These are phyloP conservation scores for Suhomyces vadensis DNA, from an alignment of 805 yeast species.

Conservation along the genomic window DNA sequence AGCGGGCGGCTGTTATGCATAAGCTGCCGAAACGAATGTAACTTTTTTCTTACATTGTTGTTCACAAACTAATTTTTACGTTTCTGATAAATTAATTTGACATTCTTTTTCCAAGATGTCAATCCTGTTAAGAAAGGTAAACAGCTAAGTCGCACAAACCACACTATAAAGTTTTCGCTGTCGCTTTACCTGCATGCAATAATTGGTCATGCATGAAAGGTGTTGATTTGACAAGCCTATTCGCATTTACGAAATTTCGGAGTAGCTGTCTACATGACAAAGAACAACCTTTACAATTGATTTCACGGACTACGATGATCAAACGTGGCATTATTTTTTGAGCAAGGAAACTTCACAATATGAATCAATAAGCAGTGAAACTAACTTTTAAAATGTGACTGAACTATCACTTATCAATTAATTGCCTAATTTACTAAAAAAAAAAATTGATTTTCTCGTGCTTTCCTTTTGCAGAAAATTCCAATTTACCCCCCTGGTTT, in stretches of 20 bases:
- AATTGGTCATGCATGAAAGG: background rate
- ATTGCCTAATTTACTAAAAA: too few relatives aligned
- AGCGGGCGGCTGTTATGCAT: background rate
- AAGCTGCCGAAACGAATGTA: background rate
- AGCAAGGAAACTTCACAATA: background rate
- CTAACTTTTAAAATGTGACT: too few relatives aligned
- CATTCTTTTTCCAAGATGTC: slow-evolving; percentile 1
- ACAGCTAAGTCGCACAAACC: background rate
- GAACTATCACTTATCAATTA: too few relatives aligned
- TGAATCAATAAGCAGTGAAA: too few relatives aligned
- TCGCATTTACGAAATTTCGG: background rate
- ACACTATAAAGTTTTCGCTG: background rate
- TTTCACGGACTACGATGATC: background rate
- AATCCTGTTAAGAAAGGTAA: slow-evolving; percentile 6
- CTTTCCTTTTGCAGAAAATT: too few relatives aligned
- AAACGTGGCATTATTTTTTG: background rate
- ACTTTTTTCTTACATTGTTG: background rate
- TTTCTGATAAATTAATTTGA: slow-evolving; percentile 3
- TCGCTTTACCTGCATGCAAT: background rate
- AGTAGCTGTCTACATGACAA: background rate
- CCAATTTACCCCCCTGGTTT: too few relatives aligned
- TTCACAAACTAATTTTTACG: slow-evolving; percentile 1
- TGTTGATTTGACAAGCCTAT: background rate
- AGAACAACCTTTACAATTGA: background rate
- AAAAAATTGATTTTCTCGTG: background rate